Base-by-base conservation (phyloP, 352 stramenopile species). In the Phytophthora brassicae region DNA sequence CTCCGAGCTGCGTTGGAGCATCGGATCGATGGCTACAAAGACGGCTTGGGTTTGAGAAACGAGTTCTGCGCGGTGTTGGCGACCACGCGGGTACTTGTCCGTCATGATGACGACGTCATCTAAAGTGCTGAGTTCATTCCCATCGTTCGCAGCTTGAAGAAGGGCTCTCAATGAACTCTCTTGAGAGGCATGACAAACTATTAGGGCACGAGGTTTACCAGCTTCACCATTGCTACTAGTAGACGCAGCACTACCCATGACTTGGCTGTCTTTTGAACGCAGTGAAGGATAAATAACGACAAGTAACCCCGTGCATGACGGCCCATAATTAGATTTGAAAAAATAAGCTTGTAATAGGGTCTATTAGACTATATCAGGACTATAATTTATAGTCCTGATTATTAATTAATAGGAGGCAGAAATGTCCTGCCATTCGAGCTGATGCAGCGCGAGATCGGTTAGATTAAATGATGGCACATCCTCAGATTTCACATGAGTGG, bases 1-100 rank as follows among this genome's bases (percentile, higher is more conserved):
- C 14, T 56, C 36, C 1, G 60, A 11, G 2, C 60, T 69, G 16
- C 58, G 68, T 48, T 85, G 75, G 43, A 84, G 79, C n/a, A 59
- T 39, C 0, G 56, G 35, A 9, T 83, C 73, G 23, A 88, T 53
- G 0, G 61, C 73, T 0, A 88, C 66, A 19, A 85, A 66, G 4
- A 73, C 74, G 16, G 66, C 60, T 14, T 79, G 49, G 3, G 49
- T 56, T 35, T 44, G 45, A 6, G 44, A 43, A 6, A 88, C 46
- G 12, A 84, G 22, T 0, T 70, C 64, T 5, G 66, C 54, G 0
- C 73, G 73, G 3, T 68, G 49, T 22, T 84, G 63, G 6, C 60
- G 42, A 46, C 85, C 71, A 6, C 33, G 39, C 17, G 78, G 78
- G 17, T 56, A 82, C 1, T 11, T 19, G 16, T 85, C 75, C 0